These are phyloP conservation scores for Tulasnella sp. DNA, from an alignment of 768 basidiomycete species.

Conservation along the genomic window DNA sequence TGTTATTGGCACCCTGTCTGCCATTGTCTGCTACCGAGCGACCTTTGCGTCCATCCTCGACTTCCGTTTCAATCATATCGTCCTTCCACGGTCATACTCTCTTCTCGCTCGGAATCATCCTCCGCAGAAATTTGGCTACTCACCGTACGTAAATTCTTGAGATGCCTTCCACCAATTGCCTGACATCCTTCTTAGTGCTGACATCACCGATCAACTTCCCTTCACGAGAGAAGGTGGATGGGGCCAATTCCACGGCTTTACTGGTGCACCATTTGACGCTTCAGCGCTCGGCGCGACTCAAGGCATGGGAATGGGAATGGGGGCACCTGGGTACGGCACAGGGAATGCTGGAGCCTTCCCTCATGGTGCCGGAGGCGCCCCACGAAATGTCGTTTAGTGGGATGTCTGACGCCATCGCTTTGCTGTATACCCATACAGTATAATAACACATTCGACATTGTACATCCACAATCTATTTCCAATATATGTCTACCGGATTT, in stretches of 20 bases:
- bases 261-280: constrained; percentile 37
- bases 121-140: constrained; percentile 7
- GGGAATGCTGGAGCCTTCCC: background rate
- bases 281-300: constrained; percentile 19
- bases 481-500: too few relatives aligned
- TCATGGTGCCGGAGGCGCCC: too few relatives aligned
- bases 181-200: too few relatives aligned
- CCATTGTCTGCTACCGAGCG: constrained; percentile 41
- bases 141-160: constrained; percentile 22
- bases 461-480: too few relatives aligned
- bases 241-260: constrained; percentile 30
- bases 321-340: background rate
- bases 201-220: constrained; percentile 25
- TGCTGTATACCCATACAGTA: too few relatives aligned
- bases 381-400: too few relatives aligned
- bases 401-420: too few relatives aligned
- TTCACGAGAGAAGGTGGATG: constrained; percentile 38
- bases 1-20: constrained; percentile 37
- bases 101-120: constrained; percentile 28
- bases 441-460: too few relatives aligned
- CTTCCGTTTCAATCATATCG: constrained; percentile 46
- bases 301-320: constrained; percentile 11
- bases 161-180: constrained; percentile 20
- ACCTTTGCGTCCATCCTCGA: constrained; percentile 46
- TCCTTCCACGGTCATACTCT: constrained; percentile 40